Base-by-base conservation (phyloP, 116 monocot species). In the Zostera marina region DNA sequence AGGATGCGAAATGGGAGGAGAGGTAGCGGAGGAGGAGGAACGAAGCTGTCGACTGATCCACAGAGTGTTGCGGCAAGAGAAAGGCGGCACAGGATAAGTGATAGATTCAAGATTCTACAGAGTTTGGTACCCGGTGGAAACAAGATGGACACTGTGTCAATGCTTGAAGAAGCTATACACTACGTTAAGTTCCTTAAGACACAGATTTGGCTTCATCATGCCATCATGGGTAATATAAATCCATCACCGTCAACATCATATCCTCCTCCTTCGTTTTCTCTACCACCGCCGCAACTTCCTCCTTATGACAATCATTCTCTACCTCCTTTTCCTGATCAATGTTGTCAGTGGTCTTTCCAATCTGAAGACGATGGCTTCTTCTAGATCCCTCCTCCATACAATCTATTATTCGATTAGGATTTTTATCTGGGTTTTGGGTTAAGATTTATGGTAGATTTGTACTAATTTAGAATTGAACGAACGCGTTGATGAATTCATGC, bases 101-200 rank as follows among this genome's bases (percentile, higher is more conserved):
- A 92, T 62, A 63, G 83, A 45, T 92, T 92, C 69, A 62, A 74
- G 58, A 70, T 79, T n/a, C 72, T 92, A 9, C 80, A 83, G 72
- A 81, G 83, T 66, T 53, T 92, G 56, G 92, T 92, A 8, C 86
- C 92, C 2, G 92, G 92, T 0, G 92, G 92, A 8, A 86, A 78
- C 69, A 92, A 92, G 72, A 82, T 92, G 86, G 92, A 92, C 74
- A 92, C 92, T 3, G 92, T 83, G 9, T 78, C 92, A 54, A 86
- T 86, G 86, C 74, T 92, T 1, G 92, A 92, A 61, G 92, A 92
- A 45, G 92, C 92, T 55, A 86, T 83, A 45, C 83, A 80, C 69
- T 92, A 92, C 61, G 86, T 92, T 47, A 92, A 92, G 76, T 92
- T 83, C 67, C 80, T 92, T 56, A 87, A 92, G 66, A 60, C 83